Evolutionary conservation across 306 rosid genomes (phyloP), one percentile per base, ranked within the genome.

Genomic region (Urtica urens): DNA sequence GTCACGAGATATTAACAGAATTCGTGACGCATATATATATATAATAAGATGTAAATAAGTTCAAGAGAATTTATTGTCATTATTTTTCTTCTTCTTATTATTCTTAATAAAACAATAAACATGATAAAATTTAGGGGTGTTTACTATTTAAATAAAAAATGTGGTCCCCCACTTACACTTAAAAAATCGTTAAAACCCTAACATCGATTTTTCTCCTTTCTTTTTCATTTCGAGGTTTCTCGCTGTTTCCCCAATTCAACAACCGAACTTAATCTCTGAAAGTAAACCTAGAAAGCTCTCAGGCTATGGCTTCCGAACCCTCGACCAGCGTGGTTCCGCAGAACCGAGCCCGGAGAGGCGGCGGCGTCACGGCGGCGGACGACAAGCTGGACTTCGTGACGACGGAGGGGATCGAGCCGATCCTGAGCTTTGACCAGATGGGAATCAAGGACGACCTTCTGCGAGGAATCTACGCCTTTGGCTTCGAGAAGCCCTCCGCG

Each of bases 401-500:
- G 17, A 82, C 99, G 10, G 85, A 80, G 46, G 99, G 93, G 6
- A 59, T 92, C 4, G 82, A 82, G 65, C 83, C 94, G 8, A 80
- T 92, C 23, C 60, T 63, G 24, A 85, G 78, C 68, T 92, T 92
- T 69, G 94, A 82, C 54, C 82, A 78, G 53, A 92, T 92, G 99
- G 99, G 99, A 0, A 82, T 92, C 31, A 82, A 75, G 55, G 96
- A 92, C 46, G 83, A 85, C 47, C 67, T 92, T 11, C 93, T 92
- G 20, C 87, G 99, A 29, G 96, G 95, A 52, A 76, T 92, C 58
- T 92, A 85, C 62, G 76, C 71, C 6, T 85, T 85, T 49, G 99
- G 99, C 7, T 92, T 92, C 33, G 96, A 92, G 75, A 92, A 92
- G 55, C 99, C 99, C 29, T 92, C 99, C 0, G 99, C 99, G 4